A percentile compares a stretch with the other conserved stretches of the same genome.
Evolutionary conservation across 2,329 filamentous ascomycete genomes (phyloP).

Genomic region (Aspergillus sojae): DNA sequence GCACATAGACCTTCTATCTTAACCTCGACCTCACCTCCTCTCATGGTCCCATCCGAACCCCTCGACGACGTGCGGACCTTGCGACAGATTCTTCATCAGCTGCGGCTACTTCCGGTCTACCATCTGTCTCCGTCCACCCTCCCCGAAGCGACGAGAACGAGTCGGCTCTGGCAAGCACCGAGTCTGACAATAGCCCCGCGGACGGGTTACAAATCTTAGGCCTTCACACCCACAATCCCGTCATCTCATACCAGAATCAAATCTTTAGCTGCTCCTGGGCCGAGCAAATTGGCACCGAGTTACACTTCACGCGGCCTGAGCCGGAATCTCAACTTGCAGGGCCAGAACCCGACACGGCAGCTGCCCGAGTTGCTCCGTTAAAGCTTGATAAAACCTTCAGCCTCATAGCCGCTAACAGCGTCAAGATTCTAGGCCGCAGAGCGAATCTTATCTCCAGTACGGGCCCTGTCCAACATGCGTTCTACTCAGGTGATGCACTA

Average conservation of each 20-base stretch:
- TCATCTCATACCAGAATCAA: constrained; percentile 77
- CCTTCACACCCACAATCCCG: constrained; percentile 72
- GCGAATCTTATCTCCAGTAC: constrained; percentile 59
- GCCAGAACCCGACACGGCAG: constrained; percentile 28
- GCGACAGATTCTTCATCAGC: constrained; percentile 6
- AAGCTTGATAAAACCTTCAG: constrained; percentile 58
- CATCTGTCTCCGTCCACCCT: constrained; percentile 16
- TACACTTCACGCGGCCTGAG: constrained; percentile 64
- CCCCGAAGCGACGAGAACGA: constrained; percentile 33
- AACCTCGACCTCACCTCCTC: constrained; percentile 59
- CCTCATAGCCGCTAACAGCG: constrained; percentile 70
- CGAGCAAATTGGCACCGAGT: constrained; percentile 79
- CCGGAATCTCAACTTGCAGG: constrained; percentile 27
- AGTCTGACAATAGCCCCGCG: constrained; percentile 23
- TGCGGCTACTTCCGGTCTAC: constrained; percentile 8
- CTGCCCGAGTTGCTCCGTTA: constrained; percentile 44
- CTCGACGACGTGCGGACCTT: constrained; percentile 31
- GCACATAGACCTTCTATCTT: constrained; percentile 57
- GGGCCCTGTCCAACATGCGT: constrained; percentile 16
- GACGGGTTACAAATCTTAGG: constrained; percentile 76
- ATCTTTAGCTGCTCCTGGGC: constrained; percentile 82
- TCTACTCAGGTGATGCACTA: constrained; percentile 8
- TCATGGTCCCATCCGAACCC: constrained; percentile 41
- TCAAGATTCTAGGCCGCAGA: constrained; percentile 70
- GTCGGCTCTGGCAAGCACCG: constrained; percentile 43